Percentiles rank a stretch among this genome's conserved stretches.
Conservation (phyloP, 2,329 filamentous ascomycete genomes). For the Emmonsia crescens region DNA sequence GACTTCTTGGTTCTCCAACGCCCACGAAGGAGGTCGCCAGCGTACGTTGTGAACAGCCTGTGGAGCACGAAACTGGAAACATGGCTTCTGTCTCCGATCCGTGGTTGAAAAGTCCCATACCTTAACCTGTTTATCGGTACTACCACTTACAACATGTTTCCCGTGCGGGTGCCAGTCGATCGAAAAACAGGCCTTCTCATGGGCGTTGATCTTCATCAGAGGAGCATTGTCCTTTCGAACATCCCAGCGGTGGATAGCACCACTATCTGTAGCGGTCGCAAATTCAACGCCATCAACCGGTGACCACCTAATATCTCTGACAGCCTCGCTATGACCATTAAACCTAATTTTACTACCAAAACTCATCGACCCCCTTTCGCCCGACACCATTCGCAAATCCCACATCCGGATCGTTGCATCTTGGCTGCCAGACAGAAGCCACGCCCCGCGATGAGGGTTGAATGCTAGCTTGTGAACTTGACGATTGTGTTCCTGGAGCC, state of each 20-base stretch:
- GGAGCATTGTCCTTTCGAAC: conserved; percentile 46
- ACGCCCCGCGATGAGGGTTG: conserved; percentile 50
- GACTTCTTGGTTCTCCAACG: conserved; percentile 39
- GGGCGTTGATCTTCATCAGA: conserved; percentile 50
- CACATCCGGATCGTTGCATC: conserved; percentile 54
- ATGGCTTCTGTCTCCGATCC: conserved; percentile 49
- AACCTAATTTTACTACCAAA: conserved; percentile 47
- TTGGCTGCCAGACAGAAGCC: conserved; percentile 54
- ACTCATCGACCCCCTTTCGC: conserved; percentile 39
- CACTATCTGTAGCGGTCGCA: conserved; percentile 54
- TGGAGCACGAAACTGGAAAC: conserved; percentile 48
- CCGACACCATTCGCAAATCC: conserved; percentile 48
- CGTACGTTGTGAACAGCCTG: conserved; percentile 52
- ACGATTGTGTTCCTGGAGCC: conserved; percentile 53
- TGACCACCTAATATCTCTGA: conserved; percentile 56
- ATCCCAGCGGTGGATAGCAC: conserved; percentile 55
- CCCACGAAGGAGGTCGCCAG: conserved; percentile 52
- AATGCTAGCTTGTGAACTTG: conserved; percentile 57
- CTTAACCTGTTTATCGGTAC: conserved; percentile 51
- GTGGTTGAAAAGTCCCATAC: conserved; percentile 52
- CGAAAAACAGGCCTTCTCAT: conserved; percentile 49
- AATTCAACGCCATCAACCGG: conserved; percentile 52
- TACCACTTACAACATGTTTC: conserved; percentile 52
- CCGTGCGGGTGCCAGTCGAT: conserved; percentile 60
- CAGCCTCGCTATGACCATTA: conserved; percentile 48